Evolutionary conservation across 192 early-diverging fungal species (phyloP).

Genomic region (Chytriomyces sp.): DNA sequence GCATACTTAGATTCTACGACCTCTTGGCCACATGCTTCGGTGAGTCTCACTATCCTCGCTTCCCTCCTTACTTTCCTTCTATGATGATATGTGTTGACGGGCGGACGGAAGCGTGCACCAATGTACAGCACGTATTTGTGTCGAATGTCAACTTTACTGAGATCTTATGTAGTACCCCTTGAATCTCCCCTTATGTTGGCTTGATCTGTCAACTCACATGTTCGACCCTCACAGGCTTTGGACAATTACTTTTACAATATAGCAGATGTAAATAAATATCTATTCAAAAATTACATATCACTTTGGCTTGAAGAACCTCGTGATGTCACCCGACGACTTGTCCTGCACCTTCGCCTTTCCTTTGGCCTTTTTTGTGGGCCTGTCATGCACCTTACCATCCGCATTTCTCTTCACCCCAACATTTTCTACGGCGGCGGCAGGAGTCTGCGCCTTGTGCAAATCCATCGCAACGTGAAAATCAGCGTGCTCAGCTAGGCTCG

Average conservation of each 20-base stretch:
- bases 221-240: too few species aligned
- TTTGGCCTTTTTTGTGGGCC: neutral
- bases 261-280: too few species aligned
- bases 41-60: neutral
- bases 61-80: neutral
- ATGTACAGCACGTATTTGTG: neutral
- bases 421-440: neutral
- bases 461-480: conserved; percentile 60
- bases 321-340: neutral
- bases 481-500: conserved; percentile 45
- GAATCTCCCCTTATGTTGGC: too few species aligned
- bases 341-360: neutral
- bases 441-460: conserved; percentile 26
- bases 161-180: too few species aligned
- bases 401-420: neutral
- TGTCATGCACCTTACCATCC: too few species aligned
- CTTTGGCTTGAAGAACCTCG: conserved; percentile 9
- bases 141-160: conserved; percentile 29
- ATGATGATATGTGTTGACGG: conserved; percentile 26
- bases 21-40: too few species aligned
- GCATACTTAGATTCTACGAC: too few species aligned
- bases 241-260: too few species aligned
- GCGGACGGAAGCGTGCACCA: conserved; percentile 23
- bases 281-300: neutral
- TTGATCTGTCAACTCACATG: too few species aligned